Conservation (phyloP, 129 eudicot genomes). For the Saposhnikovia divaricata region DNA sequence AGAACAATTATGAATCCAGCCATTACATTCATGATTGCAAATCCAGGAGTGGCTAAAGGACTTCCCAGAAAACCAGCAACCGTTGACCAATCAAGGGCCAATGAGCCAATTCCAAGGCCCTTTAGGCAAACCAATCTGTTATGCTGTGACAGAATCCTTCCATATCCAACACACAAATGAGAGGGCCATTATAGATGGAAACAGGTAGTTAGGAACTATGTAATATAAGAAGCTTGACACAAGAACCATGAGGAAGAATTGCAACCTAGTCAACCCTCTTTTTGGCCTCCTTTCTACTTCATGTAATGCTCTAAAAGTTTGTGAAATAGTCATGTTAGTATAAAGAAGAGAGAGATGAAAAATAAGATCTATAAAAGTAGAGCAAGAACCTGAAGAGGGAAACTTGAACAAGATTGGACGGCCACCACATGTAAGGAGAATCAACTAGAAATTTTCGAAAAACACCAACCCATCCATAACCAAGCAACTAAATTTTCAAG, state of each 20-base stretch:
- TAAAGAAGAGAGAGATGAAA: no score
- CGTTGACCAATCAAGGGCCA: conserved; percentile 73
- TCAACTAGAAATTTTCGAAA: conserved; percentile 70
- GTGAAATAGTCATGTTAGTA: neutral
- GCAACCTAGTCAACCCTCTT: conserved; percentile 58
- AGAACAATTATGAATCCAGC: conserved; percentile 49
- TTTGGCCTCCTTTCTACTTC: conserved; percentile 59
- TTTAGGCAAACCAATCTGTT: conserved; percentile 69
- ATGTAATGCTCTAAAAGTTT: conserved; percentile 52
- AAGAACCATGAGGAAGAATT: conserved; percentile 64
- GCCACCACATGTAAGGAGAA: conserved; percentile 97
- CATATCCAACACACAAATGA: conserved; percentile 75
- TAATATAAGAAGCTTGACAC: conserved; percentile 67
- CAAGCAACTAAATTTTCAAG: conserved; percentile 45
- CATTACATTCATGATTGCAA: conserved; percentile 60
- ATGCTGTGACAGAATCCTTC: conserved; percentile 70
- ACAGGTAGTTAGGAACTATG: conserved; percentile 63
- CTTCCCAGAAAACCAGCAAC: conserved; percentile 65
- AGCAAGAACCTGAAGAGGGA: conserved; percentile 64
- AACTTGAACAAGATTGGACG: conserved; percentile 78
- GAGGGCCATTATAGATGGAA: conserved; percentile 62
- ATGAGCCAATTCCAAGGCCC: conserved; percentile 75
- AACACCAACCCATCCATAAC: conserved; percentile 94
- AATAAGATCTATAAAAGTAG: neutral
- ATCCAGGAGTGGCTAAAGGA: conserved; percentile 78